Evolutionary conservation across 2,329 filamentous ascomycete species (phyloP), one percentile per base, ranked within the genome.

Genomic region (Hortaea werneckii): DNA sequence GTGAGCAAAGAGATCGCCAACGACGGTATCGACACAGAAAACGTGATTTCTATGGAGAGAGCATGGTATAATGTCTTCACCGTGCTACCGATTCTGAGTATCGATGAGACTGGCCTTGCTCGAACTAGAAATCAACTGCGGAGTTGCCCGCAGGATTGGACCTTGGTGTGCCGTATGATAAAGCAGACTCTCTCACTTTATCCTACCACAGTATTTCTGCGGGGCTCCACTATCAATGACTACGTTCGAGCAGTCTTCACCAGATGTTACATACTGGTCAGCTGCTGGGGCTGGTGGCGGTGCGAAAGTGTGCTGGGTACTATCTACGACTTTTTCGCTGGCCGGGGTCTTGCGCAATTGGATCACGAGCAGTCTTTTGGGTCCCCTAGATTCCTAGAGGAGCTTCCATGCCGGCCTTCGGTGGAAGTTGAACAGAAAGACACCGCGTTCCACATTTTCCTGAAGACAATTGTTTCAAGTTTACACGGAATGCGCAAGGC

Each of bases 251-350:
- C 67, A 6, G 58, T 72, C 26, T 67, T 80, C 40, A 66, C 66
- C 9, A 66, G 78, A 51, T 79, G 76, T 53, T 70, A 74, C 52
- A 59, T 67, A 35, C 64, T 82, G 20, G 69, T 80, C 41, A 68
- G 68, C 30, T 54, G 54, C 28, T 81, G 78, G 78, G 70, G 73
- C 11, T 81, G 78, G 78, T 67, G 65, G 45, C 68, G 69, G 52
- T 78, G 76, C 54, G 77, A 79, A 35, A 51, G 64, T 11, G 67
- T 77, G 8, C 67, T 82, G 9, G 70, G 72, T 41, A 66, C 61
- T 0, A 59, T 78, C 0, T 80, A 78, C 51, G 76, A 80, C 58
- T 81, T 80, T 61, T 81, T 80, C 50, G 75, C 75, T 5, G 69
- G 66, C 35, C 73, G 74, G 35, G 66, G 63, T 11, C 63, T 80